Base-by-base conservation (phyloP, 2,329 filamentous ascomycete species). In the Colletotrichum destructivum region DNA sequence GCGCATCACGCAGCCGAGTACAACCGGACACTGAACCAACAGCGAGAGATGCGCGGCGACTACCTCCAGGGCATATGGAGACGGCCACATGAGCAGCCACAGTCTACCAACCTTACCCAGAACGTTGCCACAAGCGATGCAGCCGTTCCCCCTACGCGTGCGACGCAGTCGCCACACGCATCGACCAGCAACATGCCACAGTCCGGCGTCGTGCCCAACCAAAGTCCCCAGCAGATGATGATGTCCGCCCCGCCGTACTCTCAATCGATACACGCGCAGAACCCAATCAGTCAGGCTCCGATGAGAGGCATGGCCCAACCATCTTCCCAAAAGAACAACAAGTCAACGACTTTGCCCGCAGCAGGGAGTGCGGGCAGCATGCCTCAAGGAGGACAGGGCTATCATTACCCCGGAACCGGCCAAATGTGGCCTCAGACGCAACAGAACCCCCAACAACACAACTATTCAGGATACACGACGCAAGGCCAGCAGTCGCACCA, bases 1-100 rank as follows among this genome's bases (percentile, higher is more conserved):
- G 94, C 95, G 38, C 91, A 94, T 62, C 94, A 97, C 74, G 93
- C 96, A 21, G 94, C 94, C 69, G 96, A 98, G 76, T 97, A 93
- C 84, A 98, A 96, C 84, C 94, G 96, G 77, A 89, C 89, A 57
- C 87, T 98, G 62, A 94, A 93, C 77, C 89, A 93, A 76, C 93
- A 95, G 81, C 92, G 96, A 70, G 90, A 91, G 49, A 92, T 93
- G 82, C 93, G 96, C 70, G 89, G 88, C 71, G 92, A 95, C 70
- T 97, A 94, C 75, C 86, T 97, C 74, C 91, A 96, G 66, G 91
- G 90, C 66, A 89, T 95, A 75, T 98, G 95, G 93, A 90, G 92
- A 74, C 89, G 93, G 73, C 92, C 93, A 13, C 95, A 97, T 75
- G 94, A 98, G 79, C 90, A 93, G 71, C 91, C 94, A 35, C 80